Percentiles rank a stretch among this genome's conserved stretches.
Evolutionary conservation across 257 asterid genomes (phyloP).

Genomic region (Forsythia suspensa): DNA sequence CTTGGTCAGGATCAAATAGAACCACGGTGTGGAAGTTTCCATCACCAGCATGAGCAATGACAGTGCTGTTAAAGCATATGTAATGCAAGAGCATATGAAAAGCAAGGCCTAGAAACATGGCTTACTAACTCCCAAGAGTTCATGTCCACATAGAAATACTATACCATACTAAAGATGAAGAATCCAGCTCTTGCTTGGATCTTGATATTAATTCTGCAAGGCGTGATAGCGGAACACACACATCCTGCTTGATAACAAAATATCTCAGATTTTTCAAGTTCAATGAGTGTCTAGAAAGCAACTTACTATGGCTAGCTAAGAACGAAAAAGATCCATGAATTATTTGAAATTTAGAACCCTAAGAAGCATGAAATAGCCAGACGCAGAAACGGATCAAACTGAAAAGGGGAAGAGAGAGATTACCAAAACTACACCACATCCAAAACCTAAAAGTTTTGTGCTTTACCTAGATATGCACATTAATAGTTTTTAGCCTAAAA

Average conservation of each 20-base stretch:
- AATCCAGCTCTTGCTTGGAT: slow-evolving; percentile 75
- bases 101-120: slow-evolving; percentile 4
- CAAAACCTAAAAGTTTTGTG: not conserved
- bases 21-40: slow-evolving; percentile 89
- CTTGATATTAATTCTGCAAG: slow-evolving; percentile 77
- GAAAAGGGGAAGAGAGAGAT: not conserved
- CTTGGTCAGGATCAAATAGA: slow-evolving; percentile 70
- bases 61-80: slow-evolving; percentile 56
- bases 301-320: not conserved
- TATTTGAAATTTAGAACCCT: not conserved
- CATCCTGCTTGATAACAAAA: slow-evolving; percentile 57
- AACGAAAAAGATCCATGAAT: not conserved
- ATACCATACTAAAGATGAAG: slow-evolving; percentile 83
- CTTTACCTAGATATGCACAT: not conserved
- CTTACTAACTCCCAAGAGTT: not conserved
- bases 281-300: not conserved
- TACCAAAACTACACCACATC: not conserved
- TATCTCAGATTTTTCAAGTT: not conserved
- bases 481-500: not conserved
- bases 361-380: not conserved
- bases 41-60: slow-evolving; percentile 98
- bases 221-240: slow-evolving; percentile 84
- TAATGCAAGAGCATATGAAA: not conserved
- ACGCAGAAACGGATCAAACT: not conserved
- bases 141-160: not conserved